Base-by-base conservation (phyloP, 176 grass and related monocot species). In the Juncus inflexus region DNA sequence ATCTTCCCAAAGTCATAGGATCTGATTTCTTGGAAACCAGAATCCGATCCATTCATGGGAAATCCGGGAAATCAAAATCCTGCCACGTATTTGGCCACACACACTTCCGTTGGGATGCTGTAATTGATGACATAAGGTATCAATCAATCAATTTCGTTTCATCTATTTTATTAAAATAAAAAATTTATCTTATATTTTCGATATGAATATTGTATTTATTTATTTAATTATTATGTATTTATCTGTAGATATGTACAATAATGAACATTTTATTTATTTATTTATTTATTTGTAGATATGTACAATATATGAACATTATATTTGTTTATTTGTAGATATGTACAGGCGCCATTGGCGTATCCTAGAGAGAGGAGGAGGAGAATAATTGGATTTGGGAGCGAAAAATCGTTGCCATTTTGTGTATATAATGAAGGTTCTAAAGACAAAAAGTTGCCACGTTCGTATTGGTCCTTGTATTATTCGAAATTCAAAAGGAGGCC, bases 81-180 rank as follows among this genome's bases (percentile, higher is more conserved):
- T 96, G 92, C 62, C 92, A 96, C 83, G 77, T 96, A 28, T 96
- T 96, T 50, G 92, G 92, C 50, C 92, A 96, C 62, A 96, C 92
- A 8, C 92, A 96, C 79, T 96, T 96, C 79, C 88, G 87, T 62
- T 96, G 92, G 92, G 92, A 96, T 75, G 77, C 82, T 64, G 60
- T 86, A n/a, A 55, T 89, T 60, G 84, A 89, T 37, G 70, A 73
- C 19, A 91, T 96, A 75, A 96, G 92, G 92, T 96, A 89, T 38
- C 3, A 60, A 63, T 79, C n/a, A 50, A 45, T 6, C 35, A 12
- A 14, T 8, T 55, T 55, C 28, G 52, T 51, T 5, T 53, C 50
- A n/a, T 36, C 10, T 15, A 9, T 37, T 40, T 68, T 12, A 14
- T 52, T 12, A 28, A 55, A 37, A 11, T 28, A 37, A 15, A 28